A percentile compares a stretch with the other conserved stretches of the same genome.
Conservation (phyloP, 2,329 filamentous ascomycete genomes). For the Aspergillus unguis region DNA sequence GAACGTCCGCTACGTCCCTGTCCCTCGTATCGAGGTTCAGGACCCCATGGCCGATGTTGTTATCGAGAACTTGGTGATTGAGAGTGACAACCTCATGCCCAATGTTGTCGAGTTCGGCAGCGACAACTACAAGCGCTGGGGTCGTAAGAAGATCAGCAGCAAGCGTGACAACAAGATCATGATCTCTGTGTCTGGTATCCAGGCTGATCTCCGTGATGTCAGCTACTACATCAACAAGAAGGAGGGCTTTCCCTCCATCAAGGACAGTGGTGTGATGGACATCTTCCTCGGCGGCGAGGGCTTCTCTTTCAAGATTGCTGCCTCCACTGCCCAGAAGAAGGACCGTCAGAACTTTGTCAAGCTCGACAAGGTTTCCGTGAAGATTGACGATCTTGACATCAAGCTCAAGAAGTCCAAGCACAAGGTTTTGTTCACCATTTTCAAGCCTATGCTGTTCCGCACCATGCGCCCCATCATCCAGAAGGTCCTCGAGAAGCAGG, state of each 20-base stretch:
- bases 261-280: constrained; percentile 83
- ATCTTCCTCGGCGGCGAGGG: constrained; percentile 83
- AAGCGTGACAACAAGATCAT: constrained; percentile 80
- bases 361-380: constrained; percentile 81
- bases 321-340: constrained; percentile 72
- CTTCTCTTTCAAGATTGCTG: constrained; percentile 85
- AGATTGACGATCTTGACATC: constrained; percentile 76
- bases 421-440: constrained; percentile 80
- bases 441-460: constrained; percentile 84
- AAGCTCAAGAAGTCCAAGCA: constrained; percentile 94
- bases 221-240: constrained; percentile 95
- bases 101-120: constrained; percentile 84
- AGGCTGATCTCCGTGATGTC: constrained; percentile 88
- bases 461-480: constrained; percentile 79
- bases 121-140: constrained; percentile 94
- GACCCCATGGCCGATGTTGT: constrained; percentile 81
- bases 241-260: constrained; percentile 83
- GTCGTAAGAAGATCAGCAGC: constrained; percentile 79
- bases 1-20: constrained; percentile 81
- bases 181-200: constrained; percentile 81
- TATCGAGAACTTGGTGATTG: constrained; percentile 90
- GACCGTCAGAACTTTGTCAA: constrained; percentile 88
- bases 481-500: constrained; percentile 83
- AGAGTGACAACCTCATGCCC: constrained; percentile 94
- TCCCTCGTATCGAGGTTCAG: constrained; percentile 90